A percentile compares a stretch with the other conserved stretches of the same genome.
Evolutionary conservation across 306 rosid genomes (phyloP).

Genomic region (Dicorynia guianensis): DNA sequence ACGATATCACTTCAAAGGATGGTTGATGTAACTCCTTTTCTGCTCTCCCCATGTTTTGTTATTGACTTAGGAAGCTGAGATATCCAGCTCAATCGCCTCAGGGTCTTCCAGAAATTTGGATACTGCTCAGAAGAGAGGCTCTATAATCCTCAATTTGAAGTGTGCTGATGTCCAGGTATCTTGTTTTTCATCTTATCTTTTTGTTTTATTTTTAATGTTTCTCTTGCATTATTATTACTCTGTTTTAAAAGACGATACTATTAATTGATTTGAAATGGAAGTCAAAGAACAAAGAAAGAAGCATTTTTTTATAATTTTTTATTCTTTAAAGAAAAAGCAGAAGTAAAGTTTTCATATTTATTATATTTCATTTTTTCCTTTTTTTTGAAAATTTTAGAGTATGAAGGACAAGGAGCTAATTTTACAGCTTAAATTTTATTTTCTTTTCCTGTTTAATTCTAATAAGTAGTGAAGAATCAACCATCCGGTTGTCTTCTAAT

Average conservation of each 20-base stretch:
- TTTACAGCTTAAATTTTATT: neutral
- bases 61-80: slow-evolving; percentile 80
- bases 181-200: slow-evolving; percentile 5
- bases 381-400: slow-evolving; percentile 7
- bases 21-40: slow-evolving; percentile 10
- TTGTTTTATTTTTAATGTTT: neutral
- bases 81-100: slow-evolving; percentile 80
- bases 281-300: neutral
- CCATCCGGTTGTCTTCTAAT: slow-evolving; percentile 36
- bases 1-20: neutral
- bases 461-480: slow-evolving; percentile 26
- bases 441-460: neutral
- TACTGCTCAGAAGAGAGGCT: slow-evolving; percentile 85
- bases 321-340: neutral
- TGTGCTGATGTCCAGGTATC: slow-evolving; percentile 91
- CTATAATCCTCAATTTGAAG: slow-evolving; percentile 88
- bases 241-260: neutral
- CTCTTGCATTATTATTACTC: neutral
- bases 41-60: slow-evolving; percentile 7
- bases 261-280: slow-evolving; percentile 27
- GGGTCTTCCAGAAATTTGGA: slow-evolving; percentile 84
- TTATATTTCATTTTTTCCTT: slow-evolving; percentile 8
- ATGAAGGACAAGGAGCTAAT: slow-evolving; percentile 9
- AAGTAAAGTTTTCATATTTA: slow-evolving; percentile 15
- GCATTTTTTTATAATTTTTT: no score